Percentiles rank a stretch among this genome's conserved stretches.
Evolutionary conservation across 129 eudicot genomes (phyloP).

Genomic region (Erigeron canadensis): DNA sequence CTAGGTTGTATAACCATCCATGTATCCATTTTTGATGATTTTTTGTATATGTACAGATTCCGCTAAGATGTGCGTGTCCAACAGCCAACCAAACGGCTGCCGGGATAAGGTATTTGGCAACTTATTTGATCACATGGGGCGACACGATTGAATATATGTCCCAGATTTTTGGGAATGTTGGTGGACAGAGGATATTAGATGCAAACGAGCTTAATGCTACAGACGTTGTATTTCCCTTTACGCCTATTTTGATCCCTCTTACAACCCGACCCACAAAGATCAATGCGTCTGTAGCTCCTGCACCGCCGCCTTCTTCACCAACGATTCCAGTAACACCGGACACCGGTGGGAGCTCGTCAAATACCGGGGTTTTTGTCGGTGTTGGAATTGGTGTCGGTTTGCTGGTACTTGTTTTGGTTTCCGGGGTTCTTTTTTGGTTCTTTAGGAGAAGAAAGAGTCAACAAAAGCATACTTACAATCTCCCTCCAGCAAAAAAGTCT

Average conservation of each 20-base stretch:
- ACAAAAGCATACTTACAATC: neutral
- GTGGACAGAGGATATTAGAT: constrained; percentile 30
- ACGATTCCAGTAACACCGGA: constrained; percentile 19
- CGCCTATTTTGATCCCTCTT: constrained; percentile 67
- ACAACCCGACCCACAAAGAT: constrained; percentile 35
- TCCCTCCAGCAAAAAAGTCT: constrained; percentile 19
- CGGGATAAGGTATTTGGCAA: constrained; percentile 51
- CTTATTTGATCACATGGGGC: constrained; percentile 47
- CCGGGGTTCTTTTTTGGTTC: constrained; percentile 41
- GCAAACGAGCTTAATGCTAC: constrained; percentile 45
- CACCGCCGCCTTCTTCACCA: constrained; percentile 47
- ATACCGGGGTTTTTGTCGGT: constrained; percentile 53
- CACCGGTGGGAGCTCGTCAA: constrained; percentile 33
- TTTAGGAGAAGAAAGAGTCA: constrained; percentile 25
- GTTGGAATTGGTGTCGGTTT: constrained; percentile 58
- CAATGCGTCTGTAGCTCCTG: constrained; percentile 14
- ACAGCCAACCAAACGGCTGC: constrained; percentile 42
- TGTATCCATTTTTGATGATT: neutral
- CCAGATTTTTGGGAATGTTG: constrained; percentile 27
- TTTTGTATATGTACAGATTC: constrained; percentile 28
- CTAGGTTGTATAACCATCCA: too few relatives aligned
- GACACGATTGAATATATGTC: constrained; percentile 32
- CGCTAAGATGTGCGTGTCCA: constrained; percentile 80
- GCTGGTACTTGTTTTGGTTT: constrained; percentile 30
- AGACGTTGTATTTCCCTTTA: constrained; percentile 41